These are phyloP conservation scores for Orbilia oligospora DNA, from an alignment of 2,329 filamentous ascomycete species.

Conservation along the genomic window DNA sequence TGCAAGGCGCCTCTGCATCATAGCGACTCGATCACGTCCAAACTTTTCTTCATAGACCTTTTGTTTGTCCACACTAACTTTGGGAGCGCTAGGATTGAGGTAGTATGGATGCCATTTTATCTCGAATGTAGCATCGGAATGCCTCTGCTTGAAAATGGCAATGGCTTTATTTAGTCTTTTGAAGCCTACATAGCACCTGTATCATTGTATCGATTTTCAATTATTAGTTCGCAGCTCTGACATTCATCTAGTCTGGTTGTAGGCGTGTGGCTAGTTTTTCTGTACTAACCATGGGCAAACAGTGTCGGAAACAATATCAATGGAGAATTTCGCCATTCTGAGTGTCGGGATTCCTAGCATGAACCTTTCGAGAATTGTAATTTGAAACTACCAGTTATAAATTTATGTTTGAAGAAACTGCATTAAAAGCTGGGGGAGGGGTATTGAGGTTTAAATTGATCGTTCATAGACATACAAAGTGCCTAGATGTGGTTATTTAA, in stretches of 20 bases:
- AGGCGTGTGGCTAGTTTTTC: background rate
- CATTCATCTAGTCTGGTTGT: background rate
- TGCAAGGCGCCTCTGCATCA: constrained; percentile 74
- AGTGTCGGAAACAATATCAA: constrained; percentile 84
- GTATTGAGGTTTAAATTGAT: background rate
- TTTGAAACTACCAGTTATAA: background rate
- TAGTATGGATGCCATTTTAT: constrained; percentile 85
- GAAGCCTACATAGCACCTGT: constrained; percentile 79
- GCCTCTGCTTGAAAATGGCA: constrained; percentile 74
- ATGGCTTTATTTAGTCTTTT: constrained; percentile 82
- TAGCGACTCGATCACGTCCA: constrained; percentile 73
- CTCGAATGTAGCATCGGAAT: constrained; percentile 78
- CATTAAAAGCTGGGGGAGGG: background rate
- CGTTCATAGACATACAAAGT: constrained; percentile 6
- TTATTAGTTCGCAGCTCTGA: no score
- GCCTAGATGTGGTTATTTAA: background rate
- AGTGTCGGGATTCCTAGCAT: background rate
- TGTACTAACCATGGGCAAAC: constrained; percentile 76
- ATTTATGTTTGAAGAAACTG: no score
- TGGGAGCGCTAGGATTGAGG: constrained; percentile 77
- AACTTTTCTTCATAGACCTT: constrained; percentile 76
- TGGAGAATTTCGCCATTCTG: constrained; percentile 80
- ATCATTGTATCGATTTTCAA: background rate
- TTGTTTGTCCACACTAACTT: constrained; percentile 71
- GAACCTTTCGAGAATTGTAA: background rate